Conservation (phyloP, 2,329 filamentous ascomycete species). For the Periconia sp. region DNA sequence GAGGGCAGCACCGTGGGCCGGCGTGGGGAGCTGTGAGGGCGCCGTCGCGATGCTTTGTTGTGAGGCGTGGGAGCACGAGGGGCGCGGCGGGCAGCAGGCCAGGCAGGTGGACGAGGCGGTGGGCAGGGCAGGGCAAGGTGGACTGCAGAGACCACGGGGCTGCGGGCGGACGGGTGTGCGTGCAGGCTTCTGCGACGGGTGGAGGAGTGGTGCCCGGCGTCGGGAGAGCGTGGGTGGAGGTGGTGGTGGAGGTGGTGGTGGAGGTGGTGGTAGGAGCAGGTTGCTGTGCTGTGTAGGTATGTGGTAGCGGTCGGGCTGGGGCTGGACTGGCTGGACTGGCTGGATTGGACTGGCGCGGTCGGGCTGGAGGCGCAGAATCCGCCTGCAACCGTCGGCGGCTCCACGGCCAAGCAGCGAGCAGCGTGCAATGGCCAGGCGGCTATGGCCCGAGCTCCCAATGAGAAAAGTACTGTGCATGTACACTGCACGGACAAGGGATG, state of each 20-base stretch:
- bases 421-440: slow-evolving; percentile 6
- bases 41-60: not conserved
- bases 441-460: slow-evolving; percentile 15
- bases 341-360: too few relatives aligned
- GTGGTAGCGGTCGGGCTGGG: not conserved
- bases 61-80: slow-evolving; percentile 2
- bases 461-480: slow-evolving; percentile 5
- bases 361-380: not conserved
- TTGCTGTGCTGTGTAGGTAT: not conserved
- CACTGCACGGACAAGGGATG: too few relatives aligned
- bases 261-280: slow-evolving; percentile 1
- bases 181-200: too few relatives aligned
- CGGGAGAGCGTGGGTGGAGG: slow-evolving; percentile 5
- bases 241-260: slow-evolving; percentile 1
- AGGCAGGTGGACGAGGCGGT: not conserved
- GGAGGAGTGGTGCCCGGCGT: too few relatives aligned
- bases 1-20: too few relatives aligned
- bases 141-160: not conserved
- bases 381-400: slow-evolving; percentile 5
- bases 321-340: not conserved
- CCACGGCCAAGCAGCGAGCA: slow-evolving; percentile 8
- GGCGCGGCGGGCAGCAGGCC: not conserved
- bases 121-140: not conserved
- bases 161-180: too few relatives aligned
- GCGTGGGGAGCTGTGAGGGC: too few relatives aligned